These are phyloP conservation scores for Daldinia concentrica DNA, from an alignment of 495 filamentous ascomycete genomes.

Conservation along the genomic window DNA sequence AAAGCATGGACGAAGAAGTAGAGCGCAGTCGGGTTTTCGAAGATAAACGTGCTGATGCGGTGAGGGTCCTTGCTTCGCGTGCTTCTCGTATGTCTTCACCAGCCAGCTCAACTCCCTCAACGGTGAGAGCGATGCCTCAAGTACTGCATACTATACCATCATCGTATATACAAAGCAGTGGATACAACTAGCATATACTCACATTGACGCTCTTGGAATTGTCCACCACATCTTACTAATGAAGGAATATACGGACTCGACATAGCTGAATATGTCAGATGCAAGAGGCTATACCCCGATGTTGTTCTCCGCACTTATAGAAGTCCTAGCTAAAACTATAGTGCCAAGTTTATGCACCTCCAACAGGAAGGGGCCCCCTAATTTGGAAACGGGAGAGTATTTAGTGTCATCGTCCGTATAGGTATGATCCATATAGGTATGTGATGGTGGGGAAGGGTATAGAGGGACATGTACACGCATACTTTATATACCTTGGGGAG, in stretches of 20 bases:
- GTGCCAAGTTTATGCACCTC: neutral
- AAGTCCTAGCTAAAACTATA: neutral
- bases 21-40: conserved; percentile 55
- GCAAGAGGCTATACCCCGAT: neutral
- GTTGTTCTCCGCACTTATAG: neutral
- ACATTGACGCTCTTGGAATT: neutral
- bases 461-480: neutral
- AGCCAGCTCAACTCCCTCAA: conserved; percentile 14
- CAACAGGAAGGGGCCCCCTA: neutral
- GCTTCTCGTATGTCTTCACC: conserved; percentile 39
- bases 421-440: neutral
- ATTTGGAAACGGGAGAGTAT: neutral
- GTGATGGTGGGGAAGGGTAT: neutral
- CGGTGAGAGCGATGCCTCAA: conserved; percentile 13
- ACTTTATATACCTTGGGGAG: neutral
- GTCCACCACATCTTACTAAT: neutral
- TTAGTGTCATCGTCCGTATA: neutral
- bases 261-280: conserved; percentile 1
- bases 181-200: neutral
- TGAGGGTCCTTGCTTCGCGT: conserved; percentile 40
- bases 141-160: conserved; percentile 16
- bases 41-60: conserved; percentile 49
- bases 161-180: conserved; percentile 20
- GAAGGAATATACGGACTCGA: neutral
- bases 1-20: conserved; percentile 50